Evolutionary conservation across 371 early-diverging fungal genomes (phyloP).

Genomic region (Lichtheimia corymbifera): DNA sequence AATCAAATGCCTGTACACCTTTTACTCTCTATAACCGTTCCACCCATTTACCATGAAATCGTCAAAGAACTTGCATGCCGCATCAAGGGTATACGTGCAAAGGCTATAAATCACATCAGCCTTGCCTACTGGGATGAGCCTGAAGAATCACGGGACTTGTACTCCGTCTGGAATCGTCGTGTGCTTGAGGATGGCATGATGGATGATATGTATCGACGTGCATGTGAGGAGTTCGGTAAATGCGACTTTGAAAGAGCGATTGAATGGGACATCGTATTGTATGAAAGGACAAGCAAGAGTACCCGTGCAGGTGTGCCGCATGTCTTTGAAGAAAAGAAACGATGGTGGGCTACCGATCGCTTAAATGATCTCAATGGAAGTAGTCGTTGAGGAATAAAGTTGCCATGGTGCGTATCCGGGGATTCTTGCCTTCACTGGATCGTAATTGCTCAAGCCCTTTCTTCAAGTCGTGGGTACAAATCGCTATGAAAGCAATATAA

Average conservation of each 20-base stretch:
- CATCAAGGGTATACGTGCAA: slow-evolving; percentile 19
- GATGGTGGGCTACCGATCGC: slow-evolving; percentile 16
- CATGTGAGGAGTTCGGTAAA: slow-evolving; percentile 6
- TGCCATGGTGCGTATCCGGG: slow-evolving; percentile 19
- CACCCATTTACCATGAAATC: slow-evolving; percentile 11
- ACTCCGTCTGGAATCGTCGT: slow-evolving; percentile 5
- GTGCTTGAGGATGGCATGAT: slow-evolving; percentile 12
- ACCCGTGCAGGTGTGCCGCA: slow-evolving; percentile 22
- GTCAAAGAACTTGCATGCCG: slow-evolving; percentile 4
- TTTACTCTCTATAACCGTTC: slow-evolving; percentile 24
- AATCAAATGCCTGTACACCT: slow-evolving; percentile 23
- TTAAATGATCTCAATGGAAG: slow-evolving; percentile 7
- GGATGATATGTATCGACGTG: slow-evolving; percentile 19
- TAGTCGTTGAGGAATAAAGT: slow-evolving; percentile 33
- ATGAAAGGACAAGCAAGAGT: slow-evolving; percentile 24
- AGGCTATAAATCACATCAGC: slow-evolving; percentile 39
- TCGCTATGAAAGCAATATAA: slow-evolving; percentile 11
- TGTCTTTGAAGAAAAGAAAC: slow-evolving; percentile 20
- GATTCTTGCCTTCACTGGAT: neutral
- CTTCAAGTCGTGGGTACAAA: slow-evolving; percentile 24
- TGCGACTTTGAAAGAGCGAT: neutral
- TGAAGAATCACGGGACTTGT: slow-evolving; percentile 19
- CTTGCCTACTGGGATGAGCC: slow-evolving; percentile 47
- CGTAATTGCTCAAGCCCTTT: neutral
- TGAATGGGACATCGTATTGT: slow-evolving; percentile 38